Conservation (phyloP, 805 yeast species). For the Barnettozyma siamensis region DNA sequence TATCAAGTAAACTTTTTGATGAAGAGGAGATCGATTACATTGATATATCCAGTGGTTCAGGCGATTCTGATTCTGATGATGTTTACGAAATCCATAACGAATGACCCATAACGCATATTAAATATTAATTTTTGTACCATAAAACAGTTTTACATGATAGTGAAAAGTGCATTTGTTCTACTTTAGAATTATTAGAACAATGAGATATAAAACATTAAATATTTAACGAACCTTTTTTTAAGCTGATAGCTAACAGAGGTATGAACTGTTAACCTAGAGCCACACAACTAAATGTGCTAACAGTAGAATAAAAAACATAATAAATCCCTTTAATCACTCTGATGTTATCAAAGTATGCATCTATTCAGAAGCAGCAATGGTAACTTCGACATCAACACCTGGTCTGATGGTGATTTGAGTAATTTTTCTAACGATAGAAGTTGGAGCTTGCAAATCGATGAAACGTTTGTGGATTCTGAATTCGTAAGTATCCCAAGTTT, state of each 20-base stretch:
- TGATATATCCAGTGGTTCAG: background rate
- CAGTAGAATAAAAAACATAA: slow-evolving; percentile 4
- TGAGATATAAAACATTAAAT: slow-evolving; percentile 3
- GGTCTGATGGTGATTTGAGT: slow-evolving; percentile 98
- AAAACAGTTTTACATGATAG: too few species aligned
- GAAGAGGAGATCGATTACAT: background rate
- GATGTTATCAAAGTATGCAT: background rate
- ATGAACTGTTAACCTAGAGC: slow-evolving; percentile 29
- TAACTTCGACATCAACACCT: slow-evolving; percentile 97
- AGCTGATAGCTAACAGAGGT: slow-evolving; percentile 30
- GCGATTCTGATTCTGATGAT: background rate
- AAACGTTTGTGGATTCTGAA: slow-evolving; percentile 99
- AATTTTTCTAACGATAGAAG: slow-evolving; percentile 86
- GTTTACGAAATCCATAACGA: background rate
- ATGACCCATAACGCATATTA: too few species aligned
- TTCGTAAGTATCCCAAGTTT: slow-evolving; percentile 99
- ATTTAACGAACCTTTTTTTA: slow-evolving; percentile 12
- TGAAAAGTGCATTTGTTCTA: too few species aligned
- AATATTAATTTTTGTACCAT: too few species aligned
- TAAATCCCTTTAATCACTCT: background rate
- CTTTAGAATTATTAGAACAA: background rate
- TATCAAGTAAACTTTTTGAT: background rate
- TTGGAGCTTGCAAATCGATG: slow-evolving; percentile 97
- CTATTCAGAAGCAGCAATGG: slow-evolving; percentile 68
- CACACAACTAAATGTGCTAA: slow-evolving; percentile 2